Percentiles rank a stretch among this genome's conserved stretches.
Conservation (phyloP, 2,329 filamentous ascomycete species). For the Neodidymelliopsis sp. region DNA sequence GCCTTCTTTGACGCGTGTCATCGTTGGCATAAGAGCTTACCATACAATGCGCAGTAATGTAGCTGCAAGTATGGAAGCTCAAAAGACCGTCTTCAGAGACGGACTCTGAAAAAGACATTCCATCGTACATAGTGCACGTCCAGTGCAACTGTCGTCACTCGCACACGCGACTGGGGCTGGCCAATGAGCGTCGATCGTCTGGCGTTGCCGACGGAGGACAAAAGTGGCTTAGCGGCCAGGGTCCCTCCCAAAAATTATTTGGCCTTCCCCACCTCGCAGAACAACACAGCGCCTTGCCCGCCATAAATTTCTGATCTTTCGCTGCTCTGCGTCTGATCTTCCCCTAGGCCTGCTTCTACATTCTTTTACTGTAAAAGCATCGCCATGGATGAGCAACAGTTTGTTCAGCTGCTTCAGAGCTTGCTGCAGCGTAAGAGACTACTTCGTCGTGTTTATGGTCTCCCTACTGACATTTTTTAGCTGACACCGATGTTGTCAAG, state of each 20-base stretch:
- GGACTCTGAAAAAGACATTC: no score
- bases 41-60: no score
- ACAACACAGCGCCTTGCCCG: constrained; percentile 25
- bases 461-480: constrained; percentile 59
- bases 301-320: constrained; percentile 31
- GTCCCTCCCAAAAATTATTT: constrained; percentile 13
- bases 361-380: constrained; percentile 30
- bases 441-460: background rate
- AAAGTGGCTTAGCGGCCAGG: constrained; percentile 8
- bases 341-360: constrained; percentile 31
- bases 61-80: no score
- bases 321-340: constrained; percentile 31
- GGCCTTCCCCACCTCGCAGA: constrained; percentile 30
- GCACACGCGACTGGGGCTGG: constrained; percentile 1
- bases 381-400: constrained; percentile 80
- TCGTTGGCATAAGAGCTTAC: no score
- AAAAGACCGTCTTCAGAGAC: no score
- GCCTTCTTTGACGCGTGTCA: no score
- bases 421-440: constrained; percentile 79
- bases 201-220: background rate
- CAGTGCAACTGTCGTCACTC: no score
- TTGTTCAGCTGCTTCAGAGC: constrained; percentile 85
- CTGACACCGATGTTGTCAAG: constrained; percentile 79
- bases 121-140: no score
- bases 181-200: constrained; percentile 7